Base-by-base conservation (phyloP, 768 basidiomycete genomes). In the Rhizopogon vulgaris region DNA sequence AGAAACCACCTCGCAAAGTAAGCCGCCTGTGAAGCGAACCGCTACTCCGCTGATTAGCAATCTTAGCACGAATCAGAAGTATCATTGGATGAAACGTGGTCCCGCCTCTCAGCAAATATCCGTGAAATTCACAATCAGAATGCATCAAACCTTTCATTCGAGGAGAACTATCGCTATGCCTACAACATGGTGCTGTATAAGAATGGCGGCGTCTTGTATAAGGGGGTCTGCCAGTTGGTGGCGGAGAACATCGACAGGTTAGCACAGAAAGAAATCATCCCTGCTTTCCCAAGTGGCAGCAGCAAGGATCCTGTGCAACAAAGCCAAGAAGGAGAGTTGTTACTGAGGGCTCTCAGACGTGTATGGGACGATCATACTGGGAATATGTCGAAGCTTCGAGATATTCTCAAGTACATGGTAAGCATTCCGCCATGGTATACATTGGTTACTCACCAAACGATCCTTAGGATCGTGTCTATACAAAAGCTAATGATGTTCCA, bases 401-500 rank as follows among this genome's bases (percentile, higher is more conserved):
- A 94, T 67, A 81, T 99, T 38, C 74, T 98, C 58, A 92, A 90
- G 63, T 99, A 99, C 64, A 96, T 99, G 94, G 96, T 96, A 60
- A 51, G 80, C 17, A 36, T 46, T 15, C 34, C 43, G 30, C 53
- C 27, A 39, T 12, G 9, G 30, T 48, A 22, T n/a, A 32, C 34
- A 46, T 51, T 48, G n/a, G 50, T 45, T 55, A 47, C 59, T 60
- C 47, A 64, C 22, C 8, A 24, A 41, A 18, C 17, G 14, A 15
- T 52, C 18, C 18, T 24, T 63, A 99, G 96, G 96, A 99, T 73
- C 90, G 93, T 41, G 87, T 90, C 11, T 89, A 95, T 62, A 85
- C 88, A 1, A 80, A 80, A 55, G 64, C 77, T 37, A 84, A 84
- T n/a, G 73, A 77, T 6, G 83, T 95, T 3, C 92, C 89, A 0